These are phyloP conservation scores for Paecilomyces niveus DNA, from an alignment of 2,329 filamentous ascomycete genomes.

Conservation along the genomic window DNA sequence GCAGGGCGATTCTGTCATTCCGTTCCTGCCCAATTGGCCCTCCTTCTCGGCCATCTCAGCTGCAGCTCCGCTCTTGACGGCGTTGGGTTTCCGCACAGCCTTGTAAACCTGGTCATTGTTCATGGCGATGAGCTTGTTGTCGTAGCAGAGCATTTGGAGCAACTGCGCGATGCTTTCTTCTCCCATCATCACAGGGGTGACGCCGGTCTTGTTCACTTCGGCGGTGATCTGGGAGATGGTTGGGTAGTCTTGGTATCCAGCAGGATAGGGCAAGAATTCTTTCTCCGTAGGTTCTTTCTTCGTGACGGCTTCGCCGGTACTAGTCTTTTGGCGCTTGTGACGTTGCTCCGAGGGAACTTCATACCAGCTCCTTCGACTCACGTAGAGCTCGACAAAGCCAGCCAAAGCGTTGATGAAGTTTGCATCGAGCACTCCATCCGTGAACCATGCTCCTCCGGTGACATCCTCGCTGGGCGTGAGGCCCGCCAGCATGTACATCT, in stretches of 20 bases:
- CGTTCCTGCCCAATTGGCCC: slow-evolving; percentile 53
- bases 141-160: slow-evolving; percentile 80
- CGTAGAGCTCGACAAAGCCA: slow-evolving; percentile 63
- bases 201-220: slow-evolving; percentile 60
- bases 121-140: slow-evolving; percentile 67
- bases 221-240: slow-evolving; percentile 71
- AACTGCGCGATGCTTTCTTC: slow-evolving; percentile 77
- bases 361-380: slow-evolving; percentile 67
- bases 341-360: slow-evolving; percentile 37
- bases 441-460: slow-evolving; percentile 91
- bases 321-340: slow-evolving; percentile 35
- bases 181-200: slow-evolving; percentile 62
- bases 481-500: slow-evolving; percentile 90
- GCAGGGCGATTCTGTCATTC: slow-evolving; percentile 82
- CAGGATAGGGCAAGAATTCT: slow-evolving; percentile 45
- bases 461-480: slow-evolving; percentile 82
- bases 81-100: slow-evolving; percentile 33
- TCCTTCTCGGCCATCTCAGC: slow-evolving; percentile 26
- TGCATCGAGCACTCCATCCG: slow-evolving; percentile 80
- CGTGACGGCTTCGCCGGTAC: slow-evolving; percentile 23
- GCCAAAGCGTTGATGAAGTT: slow-evolving; percentile 76
- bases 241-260: slow-evolving; percentile 70
- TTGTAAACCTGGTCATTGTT: slow-evolving; percentile 46
- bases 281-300: slow-evolving; percentile 21
- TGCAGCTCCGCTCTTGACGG: slow-evolving; percentile 24